A percentile compares a stretch with the other conserved stretches of the same genome.
Conservation (phyloP, 164 flowering plant genomes). For the Cinnamomum micranthum region DNA sequence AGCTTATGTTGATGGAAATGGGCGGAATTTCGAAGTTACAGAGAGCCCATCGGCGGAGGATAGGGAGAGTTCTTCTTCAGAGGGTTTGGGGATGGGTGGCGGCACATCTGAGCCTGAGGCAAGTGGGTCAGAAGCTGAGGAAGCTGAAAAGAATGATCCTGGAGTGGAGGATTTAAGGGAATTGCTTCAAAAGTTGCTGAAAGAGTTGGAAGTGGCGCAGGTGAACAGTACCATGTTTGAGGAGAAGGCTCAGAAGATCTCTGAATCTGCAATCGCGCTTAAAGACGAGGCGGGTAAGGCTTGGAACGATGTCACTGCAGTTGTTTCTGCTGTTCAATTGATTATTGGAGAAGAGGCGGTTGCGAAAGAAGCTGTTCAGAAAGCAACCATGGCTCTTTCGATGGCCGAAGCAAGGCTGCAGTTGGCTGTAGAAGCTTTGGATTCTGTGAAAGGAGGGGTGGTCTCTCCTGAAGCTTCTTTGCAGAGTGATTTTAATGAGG, state of each 20-base stretch:
- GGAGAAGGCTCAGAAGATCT: constrained; percentile 85
- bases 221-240: constrained; percentile 84
- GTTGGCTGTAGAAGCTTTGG: constrained; percentile 48
- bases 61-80: background rate
- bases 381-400: constrained; percentile 80
- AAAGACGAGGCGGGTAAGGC: constrained; percentile 77
- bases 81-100: background rate
- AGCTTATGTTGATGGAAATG: constrained; percentile 53
- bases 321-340: constrained; percentile 48
- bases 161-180: constrained; percentile 70
- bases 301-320: constrained; percentile 52
- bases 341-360: constrained; percentile 51
- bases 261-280: constrained; percentile 85
- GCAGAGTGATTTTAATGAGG: constrained; percentile 29
- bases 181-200: constrained; percentile 56
- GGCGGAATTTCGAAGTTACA: constrained; percentile 32
- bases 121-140: constrained; percentile 21
- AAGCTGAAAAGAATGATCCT: constrained; percentile 28
- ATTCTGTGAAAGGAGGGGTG: constrained; percentile 25
- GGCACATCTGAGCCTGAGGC: constrained; percentile 9
- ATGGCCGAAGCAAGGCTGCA: constrained; percentile 88
- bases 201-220: constrained; percentile 77
- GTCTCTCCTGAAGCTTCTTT: constrained; percentile 23
- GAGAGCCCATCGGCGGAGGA: constrained; percentile 26
- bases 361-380: constrained; percentile 81